These are phyloP conservation scores for Sarocladium strictum DNA, from an alignment of 2,329 filamentous ascomycete genomes.

Conservation along the genomic window DNA sequence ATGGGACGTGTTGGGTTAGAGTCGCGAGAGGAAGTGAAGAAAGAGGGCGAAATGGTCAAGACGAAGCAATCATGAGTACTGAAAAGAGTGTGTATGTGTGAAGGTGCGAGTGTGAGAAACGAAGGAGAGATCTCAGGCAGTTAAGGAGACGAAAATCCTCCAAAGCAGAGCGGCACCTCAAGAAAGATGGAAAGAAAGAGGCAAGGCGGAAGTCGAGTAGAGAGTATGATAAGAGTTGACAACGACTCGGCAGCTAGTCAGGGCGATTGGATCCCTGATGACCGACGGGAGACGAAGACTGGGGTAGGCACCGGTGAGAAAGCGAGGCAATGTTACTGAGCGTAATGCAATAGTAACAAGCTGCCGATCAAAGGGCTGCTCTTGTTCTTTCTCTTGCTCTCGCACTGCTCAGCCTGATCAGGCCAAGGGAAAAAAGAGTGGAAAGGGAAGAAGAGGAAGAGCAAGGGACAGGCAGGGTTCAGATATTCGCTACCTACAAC, in stretches of 20 bases:
- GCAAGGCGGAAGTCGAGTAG: neutral
- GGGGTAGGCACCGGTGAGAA: neutral
- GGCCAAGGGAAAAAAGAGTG: neutral
- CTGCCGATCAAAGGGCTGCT: constrained; percentile 1
- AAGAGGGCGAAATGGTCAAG: neutral
- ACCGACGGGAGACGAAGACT: neutral
- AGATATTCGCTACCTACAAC: neutral
- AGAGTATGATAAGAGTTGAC: neutral
- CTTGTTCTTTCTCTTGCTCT: no score
- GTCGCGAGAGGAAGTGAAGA: neutral
- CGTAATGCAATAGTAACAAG: neutral
- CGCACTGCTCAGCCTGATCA: neutral
- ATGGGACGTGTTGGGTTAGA: neutral
- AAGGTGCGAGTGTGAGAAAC: no score
- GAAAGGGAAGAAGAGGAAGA: neutral
- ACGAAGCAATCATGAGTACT: neutral
- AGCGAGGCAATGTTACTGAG: neutral
- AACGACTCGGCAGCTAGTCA: neutral
- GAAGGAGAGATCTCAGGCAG: no score
- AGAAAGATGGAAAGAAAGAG: neutral
- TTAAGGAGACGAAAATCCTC: no score
- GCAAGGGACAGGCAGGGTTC: no score
- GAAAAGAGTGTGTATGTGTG: no score
- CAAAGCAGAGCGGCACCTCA: neutral
- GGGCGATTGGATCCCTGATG: constrained; percentile 1